Conservation (phyloP, 768 basidiomycete genomes). For the Pleurotus salmoneostramineus region DNA sequence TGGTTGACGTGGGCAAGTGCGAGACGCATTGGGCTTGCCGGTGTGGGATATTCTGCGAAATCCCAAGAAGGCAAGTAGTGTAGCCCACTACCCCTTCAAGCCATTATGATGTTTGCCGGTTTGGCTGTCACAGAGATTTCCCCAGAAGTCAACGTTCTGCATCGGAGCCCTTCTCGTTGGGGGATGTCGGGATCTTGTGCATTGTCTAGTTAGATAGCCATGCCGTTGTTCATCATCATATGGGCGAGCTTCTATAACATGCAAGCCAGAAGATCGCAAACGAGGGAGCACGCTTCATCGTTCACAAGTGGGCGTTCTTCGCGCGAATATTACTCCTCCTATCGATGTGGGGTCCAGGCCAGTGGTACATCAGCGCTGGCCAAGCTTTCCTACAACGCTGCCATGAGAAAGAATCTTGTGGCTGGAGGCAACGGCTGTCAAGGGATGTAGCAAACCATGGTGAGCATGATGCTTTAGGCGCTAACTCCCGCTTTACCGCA, state of each 20-base stretch:
- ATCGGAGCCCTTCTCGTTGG: not conserved
- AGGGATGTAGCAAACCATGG: not conserved
- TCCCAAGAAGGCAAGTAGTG: not conserved
- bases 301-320: constrained; percentile 1
- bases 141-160: not conserved
- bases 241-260: not conserved
- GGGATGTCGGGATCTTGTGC: not conserved
- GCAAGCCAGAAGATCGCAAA: not conserved
- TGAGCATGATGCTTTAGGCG: not conserved
- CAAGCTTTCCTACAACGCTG: not conserved
- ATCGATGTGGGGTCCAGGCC: not conserved
- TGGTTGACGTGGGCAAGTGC: not conserved
- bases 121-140: not conserved
- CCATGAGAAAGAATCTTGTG: constrained; percentile 2
- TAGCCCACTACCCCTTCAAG: not conserved
- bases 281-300: not conserved
- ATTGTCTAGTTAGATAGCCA: not conserved
- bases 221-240: not conserved
- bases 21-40: not conserved
- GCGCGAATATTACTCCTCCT: not conserved
- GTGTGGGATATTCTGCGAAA: not conserved
- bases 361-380: not conserved
- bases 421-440: constrained; percentile 1
- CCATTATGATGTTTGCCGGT: not conserved
- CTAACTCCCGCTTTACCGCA: constrained; percentile 4